Evolutionary conservation across 257 asterid species (phyloP).

Genomic region (Haberlea rhodopensis): DNA sequence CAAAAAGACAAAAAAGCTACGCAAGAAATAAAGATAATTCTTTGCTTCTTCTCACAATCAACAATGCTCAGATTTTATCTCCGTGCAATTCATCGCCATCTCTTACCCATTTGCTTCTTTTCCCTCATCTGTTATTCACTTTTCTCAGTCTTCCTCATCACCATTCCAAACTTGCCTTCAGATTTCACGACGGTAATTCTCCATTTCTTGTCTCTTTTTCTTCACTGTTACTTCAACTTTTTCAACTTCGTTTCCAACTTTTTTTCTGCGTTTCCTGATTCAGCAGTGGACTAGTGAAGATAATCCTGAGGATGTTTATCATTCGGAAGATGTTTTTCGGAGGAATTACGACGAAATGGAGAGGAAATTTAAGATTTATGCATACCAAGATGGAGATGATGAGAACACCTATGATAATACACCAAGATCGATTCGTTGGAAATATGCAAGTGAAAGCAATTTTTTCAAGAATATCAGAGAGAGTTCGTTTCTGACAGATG

Average conservation of each 20-base stretch:
- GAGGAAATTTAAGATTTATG: constrained; percentile 54
- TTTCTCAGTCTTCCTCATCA: not conserved
- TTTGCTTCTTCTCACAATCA: too few relatives aligned
- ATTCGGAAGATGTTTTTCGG: constrained; percentile 38
- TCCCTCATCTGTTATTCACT: not conserved
- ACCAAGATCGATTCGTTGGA: constrained; percentile 32
- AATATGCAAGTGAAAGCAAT: constrained; percentile 57
- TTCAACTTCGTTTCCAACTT: not conserved
- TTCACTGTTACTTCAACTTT: not conserved
- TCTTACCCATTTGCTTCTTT: not conserved
- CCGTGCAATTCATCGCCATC: not conserved
- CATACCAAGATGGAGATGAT: constrained; percentile 46
- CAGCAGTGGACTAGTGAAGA: constrained; percentile 11
- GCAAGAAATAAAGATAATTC: too few relatives aligned
- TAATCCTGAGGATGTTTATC: constrained; percentile 37
- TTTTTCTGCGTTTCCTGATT: not conserved
- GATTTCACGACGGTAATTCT: not conserved
- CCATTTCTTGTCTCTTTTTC: not conserved
- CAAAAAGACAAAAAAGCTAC: too few relatives aligned
- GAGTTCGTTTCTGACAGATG: constrained; percentile 41
- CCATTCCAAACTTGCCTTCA: not conserved
- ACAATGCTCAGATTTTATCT: not conserved
- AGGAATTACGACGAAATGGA: constrained; percentile 58
- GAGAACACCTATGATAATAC: constrained; percentile 30
- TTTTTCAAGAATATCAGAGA: constrained; percentile 60